Base-by-base conservation (phyloP, 2,329 filamentous ascomycete species). In the Aspergillus piperis region DNA sequence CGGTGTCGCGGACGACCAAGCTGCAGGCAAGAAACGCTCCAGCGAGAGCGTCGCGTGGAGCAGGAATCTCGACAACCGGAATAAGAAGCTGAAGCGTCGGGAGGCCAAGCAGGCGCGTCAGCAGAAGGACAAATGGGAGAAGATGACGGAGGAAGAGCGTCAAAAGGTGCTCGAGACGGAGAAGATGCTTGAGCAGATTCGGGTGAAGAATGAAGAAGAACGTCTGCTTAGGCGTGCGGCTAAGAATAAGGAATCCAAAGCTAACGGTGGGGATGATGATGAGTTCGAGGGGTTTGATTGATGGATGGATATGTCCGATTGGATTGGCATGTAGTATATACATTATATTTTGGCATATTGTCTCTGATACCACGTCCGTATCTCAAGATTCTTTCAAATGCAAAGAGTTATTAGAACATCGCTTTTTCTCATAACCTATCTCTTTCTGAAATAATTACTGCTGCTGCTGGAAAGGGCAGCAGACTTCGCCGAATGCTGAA, bases 121-220 rank as follows among this genome's bases (percentile, higher is more conserved):
- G 61, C 88, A 92, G 63, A 85, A 86, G 8, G 86, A 88, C 72
- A 80, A 81, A 64, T 78, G 82, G 70, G 83, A 85, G 30, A 83
- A 81, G 61, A 87, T 94, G 85, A 90, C 86, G n/a, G 86, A 89
- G 3, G 85, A 87, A 59, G 87, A 92, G 75, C 88, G 83, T 76
- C 76, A 81, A 36, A 83, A 88, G 73, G 82, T 87, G 66, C 81
- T 76, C 66, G 84, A 90, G 72, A 81, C 91, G 11, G 81, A 89
- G 65, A 78, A 82, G 10, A 79, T 93, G 79, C 82, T 93, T 52
- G 80, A 81, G 23, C 77, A 88, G 70, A 83, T 93, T n/a, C 81
- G 87, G 68, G 78, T 73, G 70, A 79, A 83, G 74, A 89, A 88
- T 59, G 71, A 75, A 54, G 65, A 73, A 53, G 54, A 71, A 55